Evolutionary conservation across 306 rosid genomes (phyloP), one percentile per base, ranked within the genome.

Genomic region (Corylus avellana): DNA sequence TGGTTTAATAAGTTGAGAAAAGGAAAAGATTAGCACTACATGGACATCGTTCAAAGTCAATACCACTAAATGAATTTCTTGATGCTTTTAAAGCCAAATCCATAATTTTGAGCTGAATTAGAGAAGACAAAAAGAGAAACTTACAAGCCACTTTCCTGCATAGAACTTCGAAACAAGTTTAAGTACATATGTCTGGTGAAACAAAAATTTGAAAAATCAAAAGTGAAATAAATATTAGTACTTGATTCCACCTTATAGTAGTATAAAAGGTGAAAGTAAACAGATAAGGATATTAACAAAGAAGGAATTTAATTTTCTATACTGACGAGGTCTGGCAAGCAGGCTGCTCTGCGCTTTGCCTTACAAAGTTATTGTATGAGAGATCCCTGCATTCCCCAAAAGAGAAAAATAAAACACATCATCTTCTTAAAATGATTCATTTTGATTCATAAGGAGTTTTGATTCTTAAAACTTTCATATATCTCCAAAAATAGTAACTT

Each of bases 311-410:
- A 11, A 5, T 22, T 62, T 22, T 10, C 18, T 62, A 4, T 32
- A 62, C 69, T 44, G 11, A 49, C 53, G 14, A 49, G 16, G 42
- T 4, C 0, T 48, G 74, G 22, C 74, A 70, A 22, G 74, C 57
- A 8, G 42, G 56, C 12, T 70, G 57, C 12, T 70, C 74, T 9
- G 18, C 18, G 12, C 56, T 22, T 70, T 70, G 74, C 57, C 54
- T 46, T 20, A 39, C 4, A 12, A 70, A 70, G 39, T 70, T 70
- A 70, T 70, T 70, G 42, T 70, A 70, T 0, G 74, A 70, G 12
- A 70, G 74, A 48, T 70, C 74, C 16, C 74, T 70, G 74, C 39
- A 47, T 22, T 49, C 14, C 53, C 51, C 22, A 35, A 64, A 17
- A 39, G 14, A 29, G 18, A 8, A 18, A 35, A 35, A 62, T 5